Base-by-base conservation (phyloP, 169 alveolate genomes). In the Cystoisospora suis region DNA sequence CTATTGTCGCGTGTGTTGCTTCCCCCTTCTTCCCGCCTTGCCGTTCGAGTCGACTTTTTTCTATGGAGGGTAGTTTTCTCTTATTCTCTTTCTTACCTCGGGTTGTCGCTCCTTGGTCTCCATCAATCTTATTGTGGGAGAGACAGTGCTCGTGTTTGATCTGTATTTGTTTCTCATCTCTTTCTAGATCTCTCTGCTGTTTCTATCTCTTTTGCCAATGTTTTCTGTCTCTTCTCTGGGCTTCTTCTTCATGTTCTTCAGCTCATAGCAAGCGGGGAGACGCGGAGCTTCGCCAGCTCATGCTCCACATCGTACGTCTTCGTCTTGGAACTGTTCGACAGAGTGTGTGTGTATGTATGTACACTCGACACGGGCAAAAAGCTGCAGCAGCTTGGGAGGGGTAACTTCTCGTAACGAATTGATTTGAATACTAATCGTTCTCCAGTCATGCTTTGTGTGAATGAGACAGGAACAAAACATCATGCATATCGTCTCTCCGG, bases 251-350 rank as follows among this genome's bases (percentile, higher is more conserved):
- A 9, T 65, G 9, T 65, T 34, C 20, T 72, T 1, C 83, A 72
- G 83, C 83, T 3, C 83, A 72, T 34, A 72, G 83, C 83, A n/a
- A 6, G 32, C 47, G 83, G 12, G 83, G 83, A 72, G 83, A 72
- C 5, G 34, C 56, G 27, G 83, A 72, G 83, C 83, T 72, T n/a
- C 83, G 83, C 38, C 27, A 23, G 47, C 56, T 72, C 58, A 72
- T 72, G 83, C 83, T 72, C 34, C 83, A 72, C 56, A 72, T 72
- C n/a, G 83, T 72, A 38, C 36, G 83, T 53, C 23, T 53, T 23
- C 23, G 65, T 23, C 65, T 53, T 23, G 23, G 23, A 53, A 53
- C 29, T 53, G 29, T 23, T n/a, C n/a, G n/a, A n/a, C n/a, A n/a
- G n/a, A n/a, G n/a, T n/a, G n/a, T n/a, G n/a, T n/a, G n/a, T n/a